phyloP scores from a whole-genome alignment of 2,329 filamentous ascomycete genomes.

The Fusarium secorum region DNA sequence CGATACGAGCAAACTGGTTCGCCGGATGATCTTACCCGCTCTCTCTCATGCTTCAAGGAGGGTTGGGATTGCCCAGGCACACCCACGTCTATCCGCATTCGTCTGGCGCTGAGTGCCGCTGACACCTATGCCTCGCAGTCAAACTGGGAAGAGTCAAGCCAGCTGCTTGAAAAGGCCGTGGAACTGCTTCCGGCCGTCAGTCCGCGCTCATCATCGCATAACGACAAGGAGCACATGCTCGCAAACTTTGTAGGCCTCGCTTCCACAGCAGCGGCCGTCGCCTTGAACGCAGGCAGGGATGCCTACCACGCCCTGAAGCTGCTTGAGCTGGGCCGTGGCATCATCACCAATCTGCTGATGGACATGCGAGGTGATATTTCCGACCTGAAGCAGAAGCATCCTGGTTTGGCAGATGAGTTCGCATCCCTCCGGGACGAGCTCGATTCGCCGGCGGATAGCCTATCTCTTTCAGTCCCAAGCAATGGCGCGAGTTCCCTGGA shows the following conservation, averaged over 20 bases:
- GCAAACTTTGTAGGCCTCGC: background rate
- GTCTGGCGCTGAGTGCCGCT: background rate
- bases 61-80: background rate
- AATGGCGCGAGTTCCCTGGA: background rate
- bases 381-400: background rate
- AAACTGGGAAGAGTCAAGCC: background rate
- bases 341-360: background rate
- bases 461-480: accelerated
- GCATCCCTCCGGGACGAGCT: background rate
- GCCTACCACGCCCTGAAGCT: background rate
- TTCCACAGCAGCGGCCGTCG: background rate
- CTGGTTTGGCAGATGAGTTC: background rate
- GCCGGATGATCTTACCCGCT: accelerated
- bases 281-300: background rate
- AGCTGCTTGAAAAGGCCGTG: accelerated
- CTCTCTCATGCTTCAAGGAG: background rate
- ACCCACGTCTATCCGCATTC: background rate
- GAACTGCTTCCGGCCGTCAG: background rate
- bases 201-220: background rate
- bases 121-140: background rate
- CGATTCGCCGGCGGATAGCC: accelerated
- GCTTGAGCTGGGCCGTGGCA: background rate
- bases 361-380: background rate
- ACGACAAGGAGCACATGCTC: background rate
- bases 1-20: background rate